Base-by-base conservation (phyloP, 1,139 yeast genomes). In the Zygoascus sp. region DNA sequence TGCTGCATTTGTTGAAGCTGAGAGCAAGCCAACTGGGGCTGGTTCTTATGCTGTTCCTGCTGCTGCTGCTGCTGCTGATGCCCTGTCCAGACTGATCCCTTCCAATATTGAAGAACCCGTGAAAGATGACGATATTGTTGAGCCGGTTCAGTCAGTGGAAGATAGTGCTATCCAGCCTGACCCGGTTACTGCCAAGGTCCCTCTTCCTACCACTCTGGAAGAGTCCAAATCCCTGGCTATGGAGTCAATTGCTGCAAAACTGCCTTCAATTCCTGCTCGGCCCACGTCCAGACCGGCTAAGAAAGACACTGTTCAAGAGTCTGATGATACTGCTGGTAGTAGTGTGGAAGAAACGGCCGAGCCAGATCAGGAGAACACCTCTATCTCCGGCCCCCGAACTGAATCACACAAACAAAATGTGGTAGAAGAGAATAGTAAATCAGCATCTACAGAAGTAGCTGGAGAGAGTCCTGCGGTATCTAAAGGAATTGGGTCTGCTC, bases 121-220 rank as follows among this genome's bases (percentile, higher is more conserved):
- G 11, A n/a, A 35, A 21, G 39, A 9, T 9, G 7, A 2, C 11
- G 27, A 10, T 9, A 21, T 3, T 20, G 27, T 6, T 3, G 39
- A 35, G 3, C 25, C 39, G 1, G 16, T 35, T 16, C 39, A 35
- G 13, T 21, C 39, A n/a, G 15, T 35, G 11, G 39, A 35, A 7
- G 39, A 35, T 19, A 35, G 39, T 21, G 5, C 16, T n/a, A 8
- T 35, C 7, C 16, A 35, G 39, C 39, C 39, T 20, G 39, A n/a
- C n/a, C 39, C 39, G 3, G 15, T 20, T 2, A 35, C 39, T 2
- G 9, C 15, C 5, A 20, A 21, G 15, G 27, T 17, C 16, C 22
- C 22, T 10, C 25, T 35, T 13, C 39, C 39, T 20, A 35, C 39
- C 5, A 19, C 39, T 20, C 25, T 20, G 25, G 39, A 35, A 21